phyloP scores from a whole-genome alignment of 2,329 filamentous ascomycete species.

The Thelonectria rubi region DNA sequence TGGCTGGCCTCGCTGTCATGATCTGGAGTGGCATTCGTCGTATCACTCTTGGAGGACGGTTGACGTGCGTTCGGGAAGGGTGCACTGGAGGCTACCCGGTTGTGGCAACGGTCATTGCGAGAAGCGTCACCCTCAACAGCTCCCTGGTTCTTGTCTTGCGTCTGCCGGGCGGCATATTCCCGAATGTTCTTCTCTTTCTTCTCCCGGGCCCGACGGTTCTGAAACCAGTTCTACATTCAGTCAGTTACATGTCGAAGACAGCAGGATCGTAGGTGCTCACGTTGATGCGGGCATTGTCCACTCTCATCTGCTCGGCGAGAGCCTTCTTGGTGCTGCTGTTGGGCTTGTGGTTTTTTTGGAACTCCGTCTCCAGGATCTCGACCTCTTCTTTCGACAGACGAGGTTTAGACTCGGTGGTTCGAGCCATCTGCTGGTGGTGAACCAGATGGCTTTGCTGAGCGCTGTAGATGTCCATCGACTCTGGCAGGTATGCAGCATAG shows the following conservation, averaged over 20 bases:
- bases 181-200: conserved; percentile 69
- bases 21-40: conserved; percentile 32
- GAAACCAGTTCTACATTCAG: conserved; percentile 71
- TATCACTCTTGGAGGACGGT: conserved; percentile 20
- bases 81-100: conserved; percentile 53
- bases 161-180: conserved; percentile 52
- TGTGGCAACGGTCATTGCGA: conserved; percentile 45
- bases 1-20: conserved; percentile 44
- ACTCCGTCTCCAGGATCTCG: conserved; percentile 67
- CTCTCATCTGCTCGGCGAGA: conserved; percentile 67
- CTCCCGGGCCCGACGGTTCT: conserved; percentile 71
- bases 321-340: conserved; percentile 69
- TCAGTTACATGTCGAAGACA: conserved; percentile 40
- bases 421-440: conserved; percentile 51
- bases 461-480: conserved; percentile 52
- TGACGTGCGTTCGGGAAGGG: conserved; percentile 48
- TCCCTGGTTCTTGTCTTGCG: conserved; percentile 47
- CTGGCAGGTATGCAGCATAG: conserved; percentile 49
- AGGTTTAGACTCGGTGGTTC: conserved; percentile 60
- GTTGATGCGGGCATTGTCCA: conserved; percentile 72
- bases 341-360: conserved; percentile 71
- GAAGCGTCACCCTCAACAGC: conserved; percentile 41
- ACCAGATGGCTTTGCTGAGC: conserved; percentile 49
- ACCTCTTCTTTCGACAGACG: conserved; percentile 67
- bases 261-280: conserved; percentile 49